phyloP scores from a whole-genome alignment of 2,329 filamentous ascomycete genomes.

The Aspergillus japonicus region DNA sequence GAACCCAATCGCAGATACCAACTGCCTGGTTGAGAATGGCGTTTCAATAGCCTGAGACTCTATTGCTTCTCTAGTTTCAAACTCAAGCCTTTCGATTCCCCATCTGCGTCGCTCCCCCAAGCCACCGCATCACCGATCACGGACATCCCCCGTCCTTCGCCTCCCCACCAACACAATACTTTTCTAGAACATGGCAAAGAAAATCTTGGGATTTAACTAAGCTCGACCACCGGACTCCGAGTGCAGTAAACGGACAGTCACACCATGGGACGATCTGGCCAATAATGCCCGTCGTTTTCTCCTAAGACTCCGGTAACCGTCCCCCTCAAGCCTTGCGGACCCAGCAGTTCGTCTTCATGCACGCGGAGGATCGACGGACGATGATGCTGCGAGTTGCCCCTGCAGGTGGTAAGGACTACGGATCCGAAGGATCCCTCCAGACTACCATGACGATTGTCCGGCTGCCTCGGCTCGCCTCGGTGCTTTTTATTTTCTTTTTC shows the following conservation, averaged over 20 bases:
- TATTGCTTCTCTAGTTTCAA: slow-evolving; percentile 15
- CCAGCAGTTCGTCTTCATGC: slow-evolving; percentile 8
- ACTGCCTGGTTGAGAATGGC: slow-evolving; percentile 15
- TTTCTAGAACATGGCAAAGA: slow-evolving; percentile 11
- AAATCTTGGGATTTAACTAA: not conserved
- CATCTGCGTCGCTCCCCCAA: not conserved
- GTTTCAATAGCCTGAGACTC: slow-evolving; percentile 20
- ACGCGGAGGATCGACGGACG: slow-evolving; percentile 16
- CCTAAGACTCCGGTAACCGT: not conserved
- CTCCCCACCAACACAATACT: not conserved
- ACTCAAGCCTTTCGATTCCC: not conserved
- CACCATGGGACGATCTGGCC: not conserved
- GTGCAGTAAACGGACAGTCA: slow-evolving; percentile 1
- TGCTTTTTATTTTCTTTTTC: not conserved
- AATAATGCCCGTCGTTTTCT: not conserved
- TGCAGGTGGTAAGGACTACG: not conserved
- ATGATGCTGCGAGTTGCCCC: slow-evolving; percentile 5
- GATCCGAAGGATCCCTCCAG: not conserved
- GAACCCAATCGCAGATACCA: not conserved
- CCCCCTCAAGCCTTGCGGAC: slow-evolving; percentile 3
- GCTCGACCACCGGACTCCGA: slow-evolving; percentile 1
- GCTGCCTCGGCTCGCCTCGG: not conserved
- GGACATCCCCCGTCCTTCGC: not conserved
- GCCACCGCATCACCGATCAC: not conserved
- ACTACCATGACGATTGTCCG: not conserved